Conservation (phyloP, 1,139 yeast species). For the Starmera stellimalicola region DNA sequence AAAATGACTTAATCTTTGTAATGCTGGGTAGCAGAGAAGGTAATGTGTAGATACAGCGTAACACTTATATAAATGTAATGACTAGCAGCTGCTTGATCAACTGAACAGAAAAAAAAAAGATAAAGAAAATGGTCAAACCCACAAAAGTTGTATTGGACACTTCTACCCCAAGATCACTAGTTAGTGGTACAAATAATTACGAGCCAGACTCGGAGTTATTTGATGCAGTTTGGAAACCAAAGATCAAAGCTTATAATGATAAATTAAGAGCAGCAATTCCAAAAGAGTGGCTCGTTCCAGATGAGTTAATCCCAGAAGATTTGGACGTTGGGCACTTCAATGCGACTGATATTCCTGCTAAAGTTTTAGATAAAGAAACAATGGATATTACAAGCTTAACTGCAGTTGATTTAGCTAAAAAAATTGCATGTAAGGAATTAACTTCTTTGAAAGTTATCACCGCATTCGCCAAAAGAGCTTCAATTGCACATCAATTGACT, state of each 20-base stretch:
- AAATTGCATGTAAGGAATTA: constrained; percentile 25
- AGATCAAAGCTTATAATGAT: constrained; percentile 38
- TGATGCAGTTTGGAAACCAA: constrained; percentile 28
- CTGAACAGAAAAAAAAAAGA: no score
- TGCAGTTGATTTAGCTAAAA: constrained; percentile 28
- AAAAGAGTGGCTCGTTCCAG: constrained; percentile 32
- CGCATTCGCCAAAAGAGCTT: constrained; percentile 32
- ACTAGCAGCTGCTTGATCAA: background rate
- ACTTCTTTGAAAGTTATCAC: constrained; percentile 22
- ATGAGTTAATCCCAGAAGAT: constrained; percentile 25
- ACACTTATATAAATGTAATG: no score
- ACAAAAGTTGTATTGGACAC: background rate
- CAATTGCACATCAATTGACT: constrained; percentile 42
- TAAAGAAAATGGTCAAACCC: background rate
- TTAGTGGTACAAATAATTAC: constrained; percentile 1
- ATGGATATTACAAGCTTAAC: constrained; percentile 26
- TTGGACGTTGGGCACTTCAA: constrained; percentile 27
- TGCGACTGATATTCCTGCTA: constrained; percentile 28
- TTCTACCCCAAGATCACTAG: background rate
- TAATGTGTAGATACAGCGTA: no score
- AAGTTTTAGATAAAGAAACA: constrained; percentile 30
- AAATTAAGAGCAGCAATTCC: constrained; percentile 32
- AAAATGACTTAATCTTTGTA: no score
- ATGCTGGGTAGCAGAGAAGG: no score
- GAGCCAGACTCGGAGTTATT: constrained; percentile 14